Evolutionary conservation across 441 rosid genomes (phyloP), one percentile per base, ranked within the genome.

Genomic region (Adansonia gregorii): DNA sequence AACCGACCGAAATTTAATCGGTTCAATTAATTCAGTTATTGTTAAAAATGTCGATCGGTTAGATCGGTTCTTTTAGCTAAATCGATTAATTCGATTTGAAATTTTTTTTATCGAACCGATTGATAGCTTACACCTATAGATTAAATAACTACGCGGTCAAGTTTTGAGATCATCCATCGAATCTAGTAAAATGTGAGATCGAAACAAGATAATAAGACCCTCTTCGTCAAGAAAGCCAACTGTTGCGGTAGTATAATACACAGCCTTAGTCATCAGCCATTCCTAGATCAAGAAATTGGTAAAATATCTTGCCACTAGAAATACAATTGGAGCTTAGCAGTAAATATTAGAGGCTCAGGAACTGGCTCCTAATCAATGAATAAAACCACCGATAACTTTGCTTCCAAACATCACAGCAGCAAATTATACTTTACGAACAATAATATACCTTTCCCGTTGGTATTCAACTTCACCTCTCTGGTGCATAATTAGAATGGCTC

Each of bases 401-500:
- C n/a, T 43, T 43, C 35, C 54, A 45, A 20, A 10, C 2, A 67
- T 3, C 27, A 61, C 67, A 68, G 20, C 52, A 9, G 19, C 52
- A 12, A 6, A 6, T 84, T 80, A 88, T 73, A 88, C 88, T 84
- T 95, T 94, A 35, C 98, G 90, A 17, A 95, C 80, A 79, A 95
- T 89, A 27, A 93, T 80, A 2, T 94, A 93, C 81, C 99, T 83
- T 81, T 95, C 99, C 15, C 94, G 87, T 86, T 89, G 90, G 87
- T 95, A 94, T 79, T 94, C 99, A 15, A 94, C 94, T 86, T 95
- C 99, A 79, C 91, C 98, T 82, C 99, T 92, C 86, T 95, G 99
- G 76, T 95, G 97, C 99, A 95, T 94, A 20, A 92, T 87, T 79
- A 95, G 85, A 22, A 95, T 91, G 80, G 99, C 99, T 85, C 97